Conservation (phyloP, 179 eudicot genomes). For the Camellia oleifera region DNA sequence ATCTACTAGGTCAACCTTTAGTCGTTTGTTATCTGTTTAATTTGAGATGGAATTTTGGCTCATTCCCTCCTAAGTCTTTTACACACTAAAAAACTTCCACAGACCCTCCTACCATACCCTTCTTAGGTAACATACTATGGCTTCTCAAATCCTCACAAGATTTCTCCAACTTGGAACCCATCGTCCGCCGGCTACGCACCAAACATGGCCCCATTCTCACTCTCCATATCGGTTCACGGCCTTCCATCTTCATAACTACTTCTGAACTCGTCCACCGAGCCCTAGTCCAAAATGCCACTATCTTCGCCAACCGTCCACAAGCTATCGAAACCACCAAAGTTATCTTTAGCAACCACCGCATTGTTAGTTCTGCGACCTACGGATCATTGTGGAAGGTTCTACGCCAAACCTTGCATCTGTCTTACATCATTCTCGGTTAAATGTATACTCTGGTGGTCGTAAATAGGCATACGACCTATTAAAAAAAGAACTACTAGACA, state of each 20-base stretch:
- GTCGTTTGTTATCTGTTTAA: too few relatives aligned
- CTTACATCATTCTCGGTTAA: conserved; percentile 37
- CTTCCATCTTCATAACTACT: conserved; percentile 33
- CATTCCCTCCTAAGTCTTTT: conserved; percentile 10
- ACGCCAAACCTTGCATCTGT: conserved; percentile 39
- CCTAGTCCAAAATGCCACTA: conserved; percentile 36
- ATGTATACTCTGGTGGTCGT: conserved; percentile 28
- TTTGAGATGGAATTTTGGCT: conserved; percentile 16
- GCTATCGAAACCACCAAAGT: conserved; percentile 17
- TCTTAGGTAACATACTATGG: conserved; percentile 17
- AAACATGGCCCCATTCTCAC: conserved; percentile 46
- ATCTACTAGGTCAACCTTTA: too few relatives aligned
- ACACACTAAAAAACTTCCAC: conserved; percentile 20
- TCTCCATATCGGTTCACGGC: conserved; percentile 28
- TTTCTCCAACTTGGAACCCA: conserved; percentile 30
- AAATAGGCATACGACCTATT: conserved; percentile 30
- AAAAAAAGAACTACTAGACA: neutral
- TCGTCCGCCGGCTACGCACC: conserved; percentile 27
- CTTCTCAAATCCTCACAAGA: conserved; percentile 20
- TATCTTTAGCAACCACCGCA: conserved; percentile 25
- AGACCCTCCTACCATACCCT: conserved; percentile 22
- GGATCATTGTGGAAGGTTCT: conserved; percentile 48
- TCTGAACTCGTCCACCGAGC: conserved; percentile 34
- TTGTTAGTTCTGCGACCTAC: conserved; percentile 37
- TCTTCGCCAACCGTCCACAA: conserved; percentile 41